Conservation (phyloP, 768 basidiomycete species). For the Termitomyces sp. region DNA sequence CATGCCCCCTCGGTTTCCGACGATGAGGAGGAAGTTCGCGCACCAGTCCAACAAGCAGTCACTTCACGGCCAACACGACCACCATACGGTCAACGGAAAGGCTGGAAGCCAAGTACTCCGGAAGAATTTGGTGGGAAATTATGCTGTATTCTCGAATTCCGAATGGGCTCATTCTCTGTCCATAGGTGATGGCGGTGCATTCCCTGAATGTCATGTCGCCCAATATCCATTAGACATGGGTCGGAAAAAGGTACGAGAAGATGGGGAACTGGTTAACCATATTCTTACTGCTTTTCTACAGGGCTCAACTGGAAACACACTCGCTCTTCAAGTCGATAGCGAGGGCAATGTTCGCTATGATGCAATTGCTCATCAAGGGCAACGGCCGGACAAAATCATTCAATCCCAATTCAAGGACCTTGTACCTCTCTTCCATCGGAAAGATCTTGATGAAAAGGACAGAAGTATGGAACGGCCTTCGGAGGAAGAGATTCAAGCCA, state of each 20-base stretch:
- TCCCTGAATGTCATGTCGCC: constrained; percentile 94
- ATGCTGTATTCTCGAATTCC: not conserved
- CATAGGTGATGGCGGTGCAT: constrained; percentile 79
- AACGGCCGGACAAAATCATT: constrained; percentile 78
- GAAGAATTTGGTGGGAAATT: constrained; percentile 75
- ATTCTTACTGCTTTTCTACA: constrained; percentile 25
- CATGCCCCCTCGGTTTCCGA: constrained; percentile 51
- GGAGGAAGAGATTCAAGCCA: constrained; percentile 89
- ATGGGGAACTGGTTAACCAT: not conserved
- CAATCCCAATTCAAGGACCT: constrained; percentile 98
- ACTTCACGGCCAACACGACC: constrained; percentile 59
- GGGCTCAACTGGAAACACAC: constrained; percentile 90
- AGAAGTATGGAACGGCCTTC: constrained; percentile 87
- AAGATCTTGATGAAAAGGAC: constrained; percentile 75
- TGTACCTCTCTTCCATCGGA: constrained; percentile 85
- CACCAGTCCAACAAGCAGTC: constrained; percentile 33
- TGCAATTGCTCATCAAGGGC: constrained; percentile 94
- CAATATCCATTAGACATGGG: constrained; percentile 97
- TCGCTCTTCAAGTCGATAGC: constrained; percentile 93
- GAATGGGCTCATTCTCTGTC: not conserved
- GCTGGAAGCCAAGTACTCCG: constrained; percentile 81
- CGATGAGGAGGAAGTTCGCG: constrained; percentile 54
- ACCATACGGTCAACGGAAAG: constrained; percentile 79
- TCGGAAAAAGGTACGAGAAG: constrained; percentile 74
- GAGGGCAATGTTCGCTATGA: constrained; percentile 98